Evolutionary conservation across 768 basidiomycete genomes (phyloP), one percentile per base, ranked within the genome.

Genomic region (Hypsizygus marmoreus): DNA sequence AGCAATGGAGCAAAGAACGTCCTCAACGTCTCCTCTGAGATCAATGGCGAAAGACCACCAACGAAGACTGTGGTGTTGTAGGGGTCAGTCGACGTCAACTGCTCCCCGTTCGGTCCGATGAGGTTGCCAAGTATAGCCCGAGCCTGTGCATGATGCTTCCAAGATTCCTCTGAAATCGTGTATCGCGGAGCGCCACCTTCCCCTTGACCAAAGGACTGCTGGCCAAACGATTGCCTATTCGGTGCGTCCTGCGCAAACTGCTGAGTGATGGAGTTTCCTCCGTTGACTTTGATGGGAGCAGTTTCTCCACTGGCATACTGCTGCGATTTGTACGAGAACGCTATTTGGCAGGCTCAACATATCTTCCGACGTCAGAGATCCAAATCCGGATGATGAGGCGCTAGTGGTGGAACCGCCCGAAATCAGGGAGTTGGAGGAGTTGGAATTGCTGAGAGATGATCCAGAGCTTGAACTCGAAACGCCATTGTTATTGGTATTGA

Each of bases 11-110:
- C 78, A 65, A 95, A 95, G 66, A 93, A 93, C 3, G 90, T 91
- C 63, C 91, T 75, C 59, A 97, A 67, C 2, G 91, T 95, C 36
- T 95, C 94, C 68, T 95, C 94, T 20, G 86, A 84, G 33, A 97
- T 94, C 48, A 93, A 67, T 13, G 90, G 90, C 8, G 88, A 90
- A 41, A 95, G 62, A 0, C 93, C 94, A 19, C 94, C 94, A 14
- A 97, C 94, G 52, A 97, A 97, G 4, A 92, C 93, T 2, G 94
- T 97, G 11, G 93, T 95, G 59, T 95, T 97, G 60, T 93, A 92
- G n/a, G 93, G 93, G 58, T 95, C 93, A 16, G 86, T 90, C 17
- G 88, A 89, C 22, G 88, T 90, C 51, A 92, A 71, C 64, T 90
- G 83, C 69, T 91, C 86, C 45, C 89, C 91, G 50, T 91, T 90